These are phyloP conservation scores for Limonium bicolor DNA, from an alignment of 148 eudicot genomes.

Conservation along the genomic window DNA sequence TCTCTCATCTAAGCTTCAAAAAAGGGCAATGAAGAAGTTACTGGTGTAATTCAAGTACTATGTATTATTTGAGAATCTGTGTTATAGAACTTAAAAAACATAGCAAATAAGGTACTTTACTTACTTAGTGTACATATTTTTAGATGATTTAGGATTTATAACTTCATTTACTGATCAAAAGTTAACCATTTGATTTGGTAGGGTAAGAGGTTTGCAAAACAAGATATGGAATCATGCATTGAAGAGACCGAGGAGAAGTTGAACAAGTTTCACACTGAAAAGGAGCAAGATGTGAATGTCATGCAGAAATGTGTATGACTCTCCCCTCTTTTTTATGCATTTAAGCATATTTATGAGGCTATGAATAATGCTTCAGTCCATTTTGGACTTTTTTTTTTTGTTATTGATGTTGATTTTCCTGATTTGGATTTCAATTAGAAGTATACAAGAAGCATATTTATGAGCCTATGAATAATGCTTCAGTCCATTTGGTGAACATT, in stretches of 20 bases:
- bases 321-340: no score
- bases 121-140: neutral
- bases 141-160: neutral
- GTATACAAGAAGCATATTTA: no score
- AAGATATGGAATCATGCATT: slow-evolving; percentile 60
- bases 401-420: no score
- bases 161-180: neutral
- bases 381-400: no score
- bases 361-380: no score
- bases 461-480: no score
- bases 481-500: no score
- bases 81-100: slow-evolving; percentile 71
- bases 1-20: slow-evolving; percentile 87
- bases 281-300: slow-evolving; percentile 68
- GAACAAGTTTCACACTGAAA: slow-evolving; percentile 59
- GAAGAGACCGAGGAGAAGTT: slow-evolving; percentile 93
- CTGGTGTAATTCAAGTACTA: slow-evolving; percentile 77
- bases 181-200: slow-evolving; percentile 7
- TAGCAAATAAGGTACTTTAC: slow-evolving; percentile 60
- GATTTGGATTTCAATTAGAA: no score
- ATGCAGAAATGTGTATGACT: no score
- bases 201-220: slow-evolving; percentile 94
- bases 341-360: no score
- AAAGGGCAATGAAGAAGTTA: slow-evolving; percentile 85
- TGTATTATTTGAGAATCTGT: slow-evolving; percentile 69